Conservation (phyloP, 1,284 basidiomycete species). For the Ceratobasidium sp. region DNA sequence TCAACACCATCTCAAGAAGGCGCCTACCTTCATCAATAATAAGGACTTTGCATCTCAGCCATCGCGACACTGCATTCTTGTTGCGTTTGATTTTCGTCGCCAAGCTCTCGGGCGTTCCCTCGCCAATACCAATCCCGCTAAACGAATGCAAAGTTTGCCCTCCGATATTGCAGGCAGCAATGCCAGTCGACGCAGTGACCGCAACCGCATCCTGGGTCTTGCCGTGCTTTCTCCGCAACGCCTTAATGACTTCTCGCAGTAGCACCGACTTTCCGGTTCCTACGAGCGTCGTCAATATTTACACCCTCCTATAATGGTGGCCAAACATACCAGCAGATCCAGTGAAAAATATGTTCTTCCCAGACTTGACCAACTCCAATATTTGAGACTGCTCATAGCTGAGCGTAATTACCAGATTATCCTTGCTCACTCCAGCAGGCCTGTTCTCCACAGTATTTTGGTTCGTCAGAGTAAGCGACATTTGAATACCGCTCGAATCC, state of each 20-base stretch:
- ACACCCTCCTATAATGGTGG: too few relatives aligned
- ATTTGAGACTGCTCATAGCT: constrained; percentile 89
- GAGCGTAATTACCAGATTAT: constrained; percentile 61
- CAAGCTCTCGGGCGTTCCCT: constrained; percentile 58
- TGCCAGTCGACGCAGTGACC: constrained; percentile 67
- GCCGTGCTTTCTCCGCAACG: constrained; percentile 66
- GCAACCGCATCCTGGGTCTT: constrained; percentile 65
- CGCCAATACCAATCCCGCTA: constrained; percentile 66
- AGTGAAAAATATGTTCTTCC: constrained; percentile 93
- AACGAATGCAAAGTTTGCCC: constrained; percentile 70
- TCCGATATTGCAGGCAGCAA: constrained; percentile 76
- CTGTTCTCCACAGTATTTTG: constrained; percentile 27
- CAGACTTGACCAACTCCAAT: constrained; percentile 77
- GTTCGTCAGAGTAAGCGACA: constrained; percentile 28
- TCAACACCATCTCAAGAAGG: not conserved
- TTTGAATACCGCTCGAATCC: constrained; percentile 24
- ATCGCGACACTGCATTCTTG: constrained; percentile 61
- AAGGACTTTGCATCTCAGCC: constrained; percentile 67
- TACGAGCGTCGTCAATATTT: constrained; percentile 47
- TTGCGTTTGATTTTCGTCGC: constrained; percentile 59
- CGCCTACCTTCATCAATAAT: constrained; percentile 78
- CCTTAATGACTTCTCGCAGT: constrained; percentile 67
- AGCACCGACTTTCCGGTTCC: constrained; percentile 73
- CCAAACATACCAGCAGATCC: constrained; percentile 87
- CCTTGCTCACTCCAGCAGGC: constrained; percentile 47